phyloP scores from a whole-genome alignment of 2,329 filamentous ascomycete genomes.

The Claviceps humidiphila region DNA sequence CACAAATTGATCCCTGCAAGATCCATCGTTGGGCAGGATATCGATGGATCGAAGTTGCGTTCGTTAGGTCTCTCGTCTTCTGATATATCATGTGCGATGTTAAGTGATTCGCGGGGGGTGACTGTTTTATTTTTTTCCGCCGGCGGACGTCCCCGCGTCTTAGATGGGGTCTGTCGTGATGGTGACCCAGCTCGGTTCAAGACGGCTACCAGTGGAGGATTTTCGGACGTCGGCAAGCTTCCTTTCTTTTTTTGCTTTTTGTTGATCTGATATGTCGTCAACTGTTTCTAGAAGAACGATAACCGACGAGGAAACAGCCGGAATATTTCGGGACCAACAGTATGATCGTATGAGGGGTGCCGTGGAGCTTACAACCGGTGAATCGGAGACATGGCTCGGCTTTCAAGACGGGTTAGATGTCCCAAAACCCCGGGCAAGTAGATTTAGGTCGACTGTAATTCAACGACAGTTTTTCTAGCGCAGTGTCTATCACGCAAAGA shows the following conservation, averaged over 20 bases:
- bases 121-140: background rate
- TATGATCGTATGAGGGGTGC: background rate
- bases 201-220: background rate
- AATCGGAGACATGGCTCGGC: constrained; percentile 2
- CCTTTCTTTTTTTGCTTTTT: background rate
- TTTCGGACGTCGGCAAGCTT: background rate
- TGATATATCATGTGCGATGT: background rate
- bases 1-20: constrained; percentile 37
- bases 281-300: background rate
- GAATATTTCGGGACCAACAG: background rate
- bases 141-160: background rate
- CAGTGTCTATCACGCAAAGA: background rate
- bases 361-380: background rate
- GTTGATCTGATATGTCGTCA: background rate
- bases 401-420: background rate
- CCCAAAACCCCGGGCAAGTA: background rate
- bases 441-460: background rate
- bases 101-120: background rate
- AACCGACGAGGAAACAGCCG: background rate
- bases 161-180: background rate
- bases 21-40: constrained; percentile 15
- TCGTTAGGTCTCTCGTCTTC: background rate
- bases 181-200: background rate
- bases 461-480: background rate
- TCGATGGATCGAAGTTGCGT: background rate